Conservation (phyloP, 2,329 filamentous ascomycete species). For the Phyllosticta capitalensis region DNA sequence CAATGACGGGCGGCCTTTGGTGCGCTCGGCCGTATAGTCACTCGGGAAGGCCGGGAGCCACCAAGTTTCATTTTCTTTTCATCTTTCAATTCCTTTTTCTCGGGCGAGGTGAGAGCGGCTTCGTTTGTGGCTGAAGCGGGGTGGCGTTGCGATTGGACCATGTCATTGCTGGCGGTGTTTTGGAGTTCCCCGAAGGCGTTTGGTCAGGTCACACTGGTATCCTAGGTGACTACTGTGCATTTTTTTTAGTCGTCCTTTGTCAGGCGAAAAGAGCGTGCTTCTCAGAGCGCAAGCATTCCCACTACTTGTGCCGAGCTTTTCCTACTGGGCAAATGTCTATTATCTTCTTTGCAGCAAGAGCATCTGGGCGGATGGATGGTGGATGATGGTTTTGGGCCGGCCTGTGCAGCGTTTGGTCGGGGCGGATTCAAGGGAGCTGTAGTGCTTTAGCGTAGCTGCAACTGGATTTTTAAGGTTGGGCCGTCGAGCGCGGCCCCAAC, state of each 20-base stretch:
- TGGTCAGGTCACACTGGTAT: not conserved
- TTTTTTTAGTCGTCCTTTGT: not conserved
- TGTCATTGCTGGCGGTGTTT: not conserved
- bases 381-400: not conserved
- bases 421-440: not conserved
- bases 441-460: not conserved
- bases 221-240: not conserved
- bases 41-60: not conserved
- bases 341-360: not conserved
- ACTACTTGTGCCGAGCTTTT: not conserved
- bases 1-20: not conserved
- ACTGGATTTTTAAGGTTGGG: not conserved
- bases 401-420: not conserved
- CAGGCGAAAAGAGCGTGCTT: not conserved
- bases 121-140: not conserved
- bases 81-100: not conserved
- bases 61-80: not conserved
- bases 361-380: not conserved
- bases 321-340: not conserved
- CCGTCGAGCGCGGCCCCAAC: not conserved
- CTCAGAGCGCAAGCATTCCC: not conserved
- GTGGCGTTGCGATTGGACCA: not conserved
- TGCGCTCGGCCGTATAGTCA: not conserved
- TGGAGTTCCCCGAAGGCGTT: not conserved
- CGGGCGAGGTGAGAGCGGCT: not conserved